Evolutionary conservation across 805 yeast species (phyloP).

Genomic region (Spathaspora arborariae): DNA sequence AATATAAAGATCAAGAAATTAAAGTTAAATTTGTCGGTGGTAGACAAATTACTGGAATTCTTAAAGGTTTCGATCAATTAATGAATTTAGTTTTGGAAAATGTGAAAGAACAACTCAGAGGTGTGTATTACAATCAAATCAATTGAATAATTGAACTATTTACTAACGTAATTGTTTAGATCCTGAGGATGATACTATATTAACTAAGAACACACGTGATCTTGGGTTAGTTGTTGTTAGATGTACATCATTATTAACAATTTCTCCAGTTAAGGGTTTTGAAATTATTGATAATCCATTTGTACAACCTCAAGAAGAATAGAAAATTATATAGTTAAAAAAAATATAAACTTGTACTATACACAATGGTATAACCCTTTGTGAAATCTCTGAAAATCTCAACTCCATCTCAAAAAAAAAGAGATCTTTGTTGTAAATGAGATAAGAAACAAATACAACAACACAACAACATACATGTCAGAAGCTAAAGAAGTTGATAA

Average conservation of each 20-base stretch:
- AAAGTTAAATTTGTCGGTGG: conserved; percentile 84
- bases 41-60: conserved; percentile 71
- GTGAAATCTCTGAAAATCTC: background rate
- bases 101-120: conserved; percentile 61
- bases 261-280: conserved; percentile 71
- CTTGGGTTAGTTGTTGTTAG: conserved; percentile 81
- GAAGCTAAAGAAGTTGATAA: conserved; percentile 18
- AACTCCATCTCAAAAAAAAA: background rate
- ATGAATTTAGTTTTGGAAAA: conserved; percentile 77
- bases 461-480: conserved; percentile 5
- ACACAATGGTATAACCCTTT: background rate
- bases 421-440: background rate
- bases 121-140: conserved; percentile 24
- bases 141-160: background rate
- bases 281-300: conserved; percentile 73
- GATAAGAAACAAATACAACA: background rate
- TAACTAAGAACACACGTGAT: conserved; percentile 56
- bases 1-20: conserved; percentile 68
- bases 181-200: conserved; percentile 55
- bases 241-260: conserved; percentile 73
- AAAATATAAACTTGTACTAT: background rate
- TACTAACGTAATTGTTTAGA: conserved; percentile 29
- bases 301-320: conserved; percentile 17
- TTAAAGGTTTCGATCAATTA: conserved; percentile 81
- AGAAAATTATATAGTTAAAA: background rate